Percentiles rank a stretch among this genome's conserved stretches.
Conservation (phyloP, 2,329 filamentous ascomycete species). For the Acephala macrosclerotiorum region DNA sequence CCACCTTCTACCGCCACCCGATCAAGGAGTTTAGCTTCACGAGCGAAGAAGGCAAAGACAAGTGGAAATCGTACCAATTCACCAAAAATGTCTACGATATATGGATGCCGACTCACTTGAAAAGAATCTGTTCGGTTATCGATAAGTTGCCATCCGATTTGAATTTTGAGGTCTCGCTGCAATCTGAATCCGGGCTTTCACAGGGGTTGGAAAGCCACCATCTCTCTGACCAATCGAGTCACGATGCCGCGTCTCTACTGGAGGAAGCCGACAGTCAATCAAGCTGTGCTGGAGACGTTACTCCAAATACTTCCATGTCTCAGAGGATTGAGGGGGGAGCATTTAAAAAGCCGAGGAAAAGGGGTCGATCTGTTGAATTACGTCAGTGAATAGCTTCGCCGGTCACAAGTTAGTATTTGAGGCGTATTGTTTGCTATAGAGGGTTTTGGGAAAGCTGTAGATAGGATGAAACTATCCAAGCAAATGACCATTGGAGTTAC, state of each 20-base stretch:
- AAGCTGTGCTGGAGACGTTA: neutral
- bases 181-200: too few species aligned
- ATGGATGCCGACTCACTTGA: too few species aligned
- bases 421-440: too few species aligned
- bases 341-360: slow-evolving; percentile 6
- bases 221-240: slow-evolving; percentile 1
- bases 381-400: neutral
- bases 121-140: too few species aligned
- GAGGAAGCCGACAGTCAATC: neutral
- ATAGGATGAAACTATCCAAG: neutral
- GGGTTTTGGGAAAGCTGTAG: neutral
- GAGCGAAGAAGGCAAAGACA: too few species aligned
- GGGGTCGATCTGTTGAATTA: neutral
- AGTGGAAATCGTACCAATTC: too few species aligned
- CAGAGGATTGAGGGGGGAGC: neutral
- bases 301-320: neutral
- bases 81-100: too few species aligned
- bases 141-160: too few species aligned
- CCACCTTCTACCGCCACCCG: too few species aligned
- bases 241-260: neutral
- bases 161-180: too few species aligned
- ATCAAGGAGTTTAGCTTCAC: too few species aligned
- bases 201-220: neutral
- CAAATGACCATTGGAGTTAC: neutral
- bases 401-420: neutral